Conservation (phyloP, 1,139 yeast species). For the Wickerhamomyces sp. region DNA sequence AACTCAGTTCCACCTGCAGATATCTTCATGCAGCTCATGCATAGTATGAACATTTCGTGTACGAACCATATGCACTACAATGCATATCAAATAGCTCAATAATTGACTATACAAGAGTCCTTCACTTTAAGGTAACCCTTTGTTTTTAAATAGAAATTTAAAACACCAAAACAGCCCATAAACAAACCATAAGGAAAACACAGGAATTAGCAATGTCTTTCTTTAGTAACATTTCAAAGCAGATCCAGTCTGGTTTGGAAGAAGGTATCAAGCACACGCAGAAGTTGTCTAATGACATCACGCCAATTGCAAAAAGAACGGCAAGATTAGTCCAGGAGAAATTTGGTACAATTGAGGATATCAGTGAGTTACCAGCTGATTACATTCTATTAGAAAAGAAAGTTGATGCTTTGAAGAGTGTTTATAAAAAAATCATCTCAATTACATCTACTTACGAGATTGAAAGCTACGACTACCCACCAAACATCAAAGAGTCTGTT, state of each 20-base stretch:
- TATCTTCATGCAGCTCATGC: too few species aligned
- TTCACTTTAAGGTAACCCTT: too few species aligned
- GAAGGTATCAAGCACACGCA: constrained; percentile 24
- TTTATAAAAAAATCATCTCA: constrained; percentile 69
- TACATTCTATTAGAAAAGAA: constrained; percentile 62
- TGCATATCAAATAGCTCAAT: too few species aligned
- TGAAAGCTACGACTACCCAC: constrained; percentile 85
- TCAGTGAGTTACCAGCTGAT: constrained; percentile 69
- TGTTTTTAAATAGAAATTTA: too few species aligned
- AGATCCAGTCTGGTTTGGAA: constrained; percentile 20
- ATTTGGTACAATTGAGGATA: constrained; percentile 65
- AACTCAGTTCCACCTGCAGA: too few species aligned
- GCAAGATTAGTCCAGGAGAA: constrained; percentile 51
- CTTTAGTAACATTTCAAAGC: constrained; percentile 20
- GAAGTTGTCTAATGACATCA: constrained; percentile 22
- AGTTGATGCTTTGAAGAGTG: constrained; percentile 68
- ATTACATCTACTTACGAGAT: constrained; percentile 70
- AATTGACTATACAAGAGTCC: too few species aligned
- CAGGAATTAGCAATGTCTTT: constrained; percentile 25
- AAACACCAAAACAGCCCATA: not conserved
- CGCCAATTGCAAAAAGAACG: constrained; percentile 26
- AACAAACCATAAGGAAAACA: too few species aligned
- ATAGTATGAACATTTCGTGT: too few species aligned
- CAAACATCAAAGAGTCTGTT: constrained; percentile 62
- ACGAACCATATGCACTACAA: too few species aligned